Percentiles rank a stretch among this genome's conserved stretches.
phyloP scores from a whole-genome alignment of 495 filamentous ascomycete genomes.

The Filosporella fistucella region DNA sequence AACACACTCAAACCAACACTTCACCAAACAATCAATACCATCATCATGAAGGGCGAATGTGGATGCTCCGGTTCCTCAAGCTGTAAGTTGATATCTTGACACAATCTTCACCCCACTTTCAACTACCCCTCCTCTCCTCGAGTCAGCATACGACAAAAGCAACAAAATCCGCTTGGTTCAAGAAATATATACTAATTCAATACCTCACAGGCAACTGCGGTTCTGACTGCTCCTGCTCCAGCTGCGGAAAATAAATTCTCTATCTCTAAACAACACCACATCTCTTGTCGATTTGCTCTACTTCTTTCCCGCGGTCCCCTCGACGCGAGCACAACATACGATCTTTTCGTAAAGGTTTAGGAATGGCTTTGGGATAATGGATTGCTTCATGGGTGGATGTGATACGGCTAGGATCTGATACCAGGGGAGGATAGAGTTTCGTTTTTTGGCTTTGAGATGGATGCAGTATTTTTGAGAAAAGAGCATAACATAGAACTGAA shows the following conservation, averaged over 20 bases:
- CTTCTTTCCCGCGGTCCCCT: no score
- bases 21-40: constrained; percentile 5
- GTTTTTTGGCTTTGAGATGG: no score
- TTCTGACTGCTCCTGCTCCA: constrained; percentile 19
- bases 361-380: no score
- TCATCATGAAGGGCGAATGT: constrained; percentile 24
- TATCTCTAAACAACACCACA: no score
- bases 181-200: not conserved
- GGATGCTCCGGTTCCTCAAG: constrained; percentile 24
- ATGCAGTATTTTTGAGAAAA: no score
- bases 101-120: constrained; percentile 1
- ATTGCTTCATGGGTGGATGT: no score
- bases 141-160: not conserved
- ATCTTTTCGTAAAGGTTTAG: no score
- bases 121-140: not conserved
- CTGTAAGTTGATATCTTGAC: constrained; percentile 12
- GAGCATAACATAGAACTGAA: no score
- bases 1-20: not conserved
- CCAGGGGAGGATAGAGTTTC: no score
- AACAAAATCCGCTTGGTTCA: not conserved
- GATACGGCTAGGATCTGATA: no score
- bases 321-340: no score
- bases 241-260: constrained; percentile 23
- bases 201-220: constrained; percentile 20
- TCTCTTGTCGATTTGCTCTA: no score